phyloP scores from a whole-genome alignment of 2,329 filamentous ascomycete genomes.

The Sclerotinia sclerotiorum region DNA sequence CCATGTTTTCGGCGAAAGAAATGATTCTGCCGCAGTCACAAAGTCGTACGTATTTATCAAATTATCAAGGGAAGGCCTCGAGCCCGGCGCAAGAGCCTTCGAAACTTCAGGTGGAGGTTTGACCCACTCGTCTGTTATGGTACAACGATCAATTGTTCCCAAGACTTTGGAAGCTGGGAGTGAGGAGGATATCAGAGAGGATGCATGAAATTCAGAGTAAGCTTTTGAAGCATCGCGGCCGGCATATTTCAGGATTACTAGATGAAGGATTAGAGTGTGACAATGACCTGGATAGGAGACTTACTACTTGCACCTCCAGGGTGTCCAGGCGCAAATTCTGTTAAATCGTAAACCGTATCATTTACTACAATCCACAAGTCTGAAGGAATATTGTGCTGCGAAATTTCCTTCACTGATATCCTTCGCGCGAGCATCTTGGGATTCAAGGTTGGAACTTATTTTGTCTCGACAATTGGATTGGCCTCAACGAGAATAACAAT shows the following conservation, averaged over 20 bases:
- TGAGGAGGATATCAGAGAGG: constrained; percentile 48
- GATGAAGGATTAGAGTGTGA: constrained; percentile 2
- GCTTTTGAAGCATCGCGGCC: constrained; percentile 54
- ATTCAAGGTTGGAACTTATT: background rate
- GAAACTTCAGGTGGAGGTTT: constrained; percentile 43
- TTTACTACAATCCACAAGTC: constrained; percentile 69
- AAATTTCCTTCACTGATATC: constrained; percentile 48
- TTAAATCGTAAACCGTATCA: constrained; percentile 66
- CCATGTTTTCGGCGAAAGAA: constrained; percentile 63
- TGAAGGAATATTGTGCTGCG: constrained; percentile 48
- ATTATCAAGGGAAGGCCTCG: constrained; percentile 48
- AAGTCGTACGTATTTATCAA: constrained; percentile 63
- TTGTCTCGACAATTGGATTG: background rate
- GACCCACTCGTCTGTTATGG: constrained; percentile 51
- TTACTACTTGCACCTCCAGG: constrained; percentile 57
- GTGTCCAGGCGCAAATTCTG: constrained; percentile 63
- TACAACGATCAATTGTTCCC: constrained; percentile 50
- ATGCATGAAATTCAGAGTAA: constrained; percentile 53
- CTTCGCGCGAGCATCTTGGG: constrained; percentile 28
- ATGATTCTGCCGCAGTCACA: constrained; percentile 53
- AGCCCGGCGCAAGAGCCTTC: constrained; percentile 26
- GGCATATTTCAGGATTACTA: constrained; percentile 51
- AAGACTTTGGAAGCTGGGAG: constrained; percentile 48
- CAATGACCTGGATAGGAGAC: constrained; percentile 27
- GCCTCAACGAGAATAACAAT: background rate